Percentiles rank a stretch among this genome's conserved stretches.
Conservation (phyloP, 257 asterid species). For the Lycium barbarum region DNA sequence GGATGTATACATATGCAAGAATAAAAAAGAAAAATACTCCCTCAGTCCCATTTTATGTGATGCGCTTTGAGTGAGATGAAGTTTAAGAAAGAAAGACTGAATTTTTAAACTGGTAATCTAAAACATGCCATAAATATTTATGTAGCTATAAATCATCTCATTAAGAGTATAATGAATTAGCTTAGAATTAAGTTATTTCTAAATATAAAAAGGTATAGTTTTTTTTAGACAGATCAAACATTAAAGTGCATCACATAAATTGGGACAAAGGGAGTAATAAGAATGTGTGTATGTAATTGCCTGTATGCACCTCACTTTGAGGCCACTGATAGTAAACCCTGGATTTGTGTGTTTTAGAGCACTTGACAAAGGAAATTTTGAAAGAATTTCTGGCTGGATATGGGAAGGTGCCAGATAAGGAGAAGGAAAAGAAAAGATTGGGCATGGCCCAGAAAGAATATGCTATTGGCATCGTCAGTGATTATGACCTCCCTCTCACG, state of each 20-base stretch:
- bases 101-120: background rate
- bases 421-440: constrained; percentile 74
- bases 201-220: too few species aligned
- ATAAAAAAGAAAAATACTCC: background rate
- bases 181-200: too few species aligned
- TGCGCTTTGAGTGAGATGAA: background rate
- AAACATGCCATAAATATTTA: background rate
- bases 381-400: constrained; percentile 70
- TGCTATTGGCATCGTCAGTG: constrained; percentile 53
- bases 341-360: constrained; percentile 56
- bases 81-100: background rate
- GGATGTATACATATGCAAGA: background rate
- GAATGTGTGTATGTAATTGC: background rate
- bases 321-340: background rate
- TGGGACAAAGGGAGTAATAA: too few species aligned
- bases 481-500: constrained; percentile 78
- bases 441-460: constrained; percentile 69
- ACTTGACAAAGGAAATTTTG: constrained; percentile 62
- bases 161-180: too few species aligned
- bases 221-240: background rate
- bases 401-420: constrained; percentile 69
- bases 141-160: too few species aligned
- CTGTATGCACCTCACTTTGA: background rate
- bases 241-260: background rate
- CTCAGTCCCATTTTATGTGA: background rate